Percentiles rank a stretch among this genome's conserved stretches.
Evolutionary conservation across 805 yeast genomes (phyloP).

Genomic region (Pichia californica): DNA sequence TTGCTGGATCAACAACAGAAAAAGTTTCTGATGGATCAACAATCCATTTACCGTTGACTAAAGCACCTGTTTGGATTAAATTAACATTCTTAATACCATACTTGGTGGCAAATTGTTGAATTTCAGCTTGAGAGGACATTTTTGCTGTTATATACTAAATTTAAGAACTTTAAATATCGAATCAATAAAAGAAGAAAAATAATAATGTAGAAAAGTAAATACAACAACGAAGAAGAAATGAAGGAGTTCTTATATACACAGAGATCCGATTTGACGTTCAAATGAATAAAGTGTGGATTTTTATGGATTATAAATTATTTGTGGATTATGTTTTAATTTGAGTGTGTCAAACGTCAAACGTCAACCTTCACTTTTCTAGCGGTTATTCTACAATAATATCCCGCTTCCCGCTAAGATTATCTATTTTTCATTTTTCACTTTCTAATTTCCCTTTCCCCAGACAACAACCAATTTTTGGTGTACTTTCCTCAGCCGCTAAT

Average conservation of each 20-base stretch:
- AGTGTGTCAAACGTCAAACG: too few species aligned
- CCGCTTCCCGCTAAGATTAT: too few species aligned
- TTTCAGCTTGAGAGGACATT: constrained; percentile 25
- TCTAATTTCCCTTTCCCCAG: too few species aligned
- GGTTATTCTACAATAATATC: too few species aligned
- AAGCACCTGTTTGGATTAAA: constrained; percentile 55
- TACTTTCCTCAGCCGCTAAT: too few species aligned
- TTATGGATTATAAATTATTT: too few species aligned
- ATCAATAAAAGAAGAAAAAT: neutral
- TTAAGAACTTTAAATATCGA: neutral
- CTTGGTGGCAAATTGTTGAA: constrained; percentile 24
- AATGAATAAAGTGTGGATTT: too few species aligned
- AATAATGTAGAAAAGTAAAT: neutral
- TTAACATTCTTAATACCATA: constrained; percentile 38
- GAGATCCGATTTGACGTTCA: too few species aligned
- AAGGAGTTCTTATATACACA: neutral
- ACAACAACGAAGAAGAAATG: neutral
- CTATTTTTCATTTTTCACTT: too few species aligned
- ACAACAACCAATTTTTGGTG: too few species aligned
- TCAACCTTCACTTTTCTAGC: too few species aligned
- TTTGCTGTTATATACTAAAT: neutral
- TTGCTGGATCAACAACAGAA: constrained; percentile 73
- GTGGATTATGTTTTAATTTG: too few species aligned
- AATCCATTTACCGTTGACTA: constrained; percentile 72
- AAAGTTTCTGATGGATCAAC: constrained; percentile 39